These are phyloP conservation scores for Microcera coccophila DNA, from an alignment of 2,329 filamentous ascomycete genomes.

Conservation along the genomic window DNA sequence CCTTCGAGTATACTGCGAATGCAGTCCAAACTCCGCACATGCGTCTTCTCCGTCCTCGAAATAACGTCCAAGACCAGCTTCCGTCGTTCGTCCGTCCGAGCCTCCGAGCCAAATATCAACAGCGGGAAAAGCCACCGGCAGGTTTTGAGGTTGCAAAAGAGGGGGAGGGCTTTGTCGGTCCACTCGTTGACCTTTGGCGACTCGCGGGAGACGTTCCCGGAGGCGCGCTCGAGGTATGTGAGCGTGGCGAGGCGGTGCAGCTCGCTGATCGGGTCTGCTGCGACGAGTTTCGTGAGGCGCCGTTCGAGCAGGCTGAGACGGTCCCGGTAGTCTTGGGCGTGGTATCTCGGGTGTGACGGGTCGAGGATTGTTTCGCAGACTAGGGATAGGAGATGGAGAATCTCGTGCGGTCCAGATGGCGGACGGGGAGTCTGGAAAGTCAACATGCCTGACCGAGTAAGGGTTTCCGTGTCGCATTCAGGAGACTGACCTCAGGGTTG, in stretches of 20 bases:
- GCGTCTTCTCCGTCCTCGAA: slow-evolving; percentile 2
- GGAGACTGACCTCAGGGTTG: background rate
- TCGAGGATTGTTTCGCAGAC: background rate
- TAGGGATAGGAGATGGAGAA: background rate
- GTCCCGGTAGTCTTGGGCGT: background rate
- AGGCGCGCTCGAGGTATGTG: slow-evolving; percentile 1
- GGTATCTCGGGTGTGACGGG: background rate
- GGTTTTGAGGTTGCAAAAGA: background rate
- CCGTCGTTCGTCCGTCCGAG: slow-evolving; percentile 2
- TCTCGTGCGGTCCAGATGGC: background rate
- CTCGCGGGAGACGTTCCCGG: background rate
- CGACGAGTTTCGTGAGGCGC: background rate
- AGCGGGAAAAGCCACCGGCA: slow-evolving; percentile 5
- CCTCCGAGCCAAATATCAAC: slow-evolving; percentile 4
- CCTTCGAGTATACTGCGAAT: background rate
- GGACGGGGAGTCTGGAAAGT: background rate
- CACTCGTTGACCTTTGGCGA: background rate
- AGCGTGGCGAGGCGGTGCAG: slow-evolving; percentile 1
- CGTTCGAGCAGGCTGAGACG: background rate
- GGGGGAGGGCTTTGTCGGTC: background rate
- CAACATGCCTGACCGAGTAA: too few relatives aligned
- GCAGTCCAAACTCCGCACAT: background rate
- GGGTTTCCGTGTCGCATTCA: too few relatives aligned
- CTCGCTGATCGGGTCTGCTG: background rate
- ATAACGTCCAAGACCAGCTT: slow-evolving; percentile 2